Base-by-base conservation (phyloP, 306 rosid species). In the Trifolium pratense region DNA sequence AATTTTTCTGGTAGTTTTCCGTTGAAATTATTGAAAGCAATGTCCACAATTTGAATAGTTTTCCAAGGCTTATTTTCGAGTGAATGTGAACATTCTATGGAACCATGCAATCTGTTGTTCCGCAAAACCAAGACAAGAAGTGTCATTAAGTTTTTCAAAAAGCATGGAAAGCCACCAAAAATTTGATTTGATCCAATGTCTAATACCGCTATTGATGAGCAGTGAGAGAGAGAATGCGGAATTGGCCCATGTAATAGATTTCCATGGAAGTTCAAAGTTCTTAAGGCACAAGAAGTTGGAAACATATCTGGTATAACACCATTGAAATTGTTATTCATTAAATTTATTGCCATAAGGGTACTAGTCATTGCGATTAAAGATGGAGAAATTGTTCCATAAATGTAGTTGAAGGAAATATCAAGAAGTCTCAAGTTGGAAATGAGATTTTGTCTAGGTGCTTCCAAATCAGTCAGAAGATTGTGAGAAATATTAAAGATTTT, bases 161-260 rank as follows among this genome's bases (percentile, higher is more conserved):
- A 32, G 61, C 75, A 74, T 1, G 92, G 92, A 40, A 83, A 85
- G 0, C 21, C 5, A 29, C 8, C 81, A 0, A 0, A 2, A 1
- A 85, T n/a, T 1, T 75, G 4, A 3, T 87, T 87, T 13, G n/a
- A n/a, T n/a, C 86, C 92, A 3, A 79, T 13, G 62, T 85, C 56
- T 0, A 85, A 3, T 7, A 83, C 75, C 7, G 83, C 70, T 4
- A 85, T 9, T 0, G 0, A 0, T 0, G 1, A 0, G 65, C 86
- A 87, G 3, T 60, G 4, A 0, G 63, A 71, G 18, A 87, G 62
- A 23, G 89, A 80, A 12, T 39, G 42, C 36, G 91, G 91, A 15
- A 87, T 23, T 5, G 4, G 5, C 0, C 87, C 87, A 11, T 8
- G 1, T 0, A 87, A 31, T 0, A 0, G 0, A 74, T 87, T 87